A percentile compares a stretch with the other conserved stretches of the same genome.
These are phyloP conservation scores for Linum lewisii DNA, from an alignment of 345 rosid species.

Conservation along the genomic window DNA sequence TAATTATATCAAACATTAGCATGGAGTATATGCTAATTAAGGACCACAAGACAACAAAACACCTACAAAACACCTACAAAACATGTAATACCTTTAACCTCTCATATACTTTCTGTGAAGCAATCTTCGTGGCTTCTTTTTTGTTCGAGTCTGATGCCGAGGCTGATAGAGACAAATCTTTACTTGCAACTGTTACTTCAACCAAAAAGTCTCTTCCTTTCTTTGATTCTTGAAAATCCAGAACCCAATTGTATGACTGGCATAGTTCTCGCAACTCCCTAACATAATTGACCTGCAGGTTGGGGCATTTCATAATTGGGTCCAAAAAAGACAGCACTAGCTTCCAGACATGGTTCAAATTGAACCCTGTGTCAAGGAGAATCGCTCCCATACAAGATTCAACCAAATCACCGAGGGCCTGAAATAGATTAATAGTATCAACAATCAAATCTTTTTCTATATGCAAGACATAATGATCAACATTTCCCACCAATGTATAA, in stretches of 20 bases:
- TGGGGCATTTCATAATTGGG: slow-evolving; percentile 50
- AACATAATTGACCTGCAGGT: slow-evolving; percentile 51
- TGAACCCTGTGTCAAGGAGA: slow-evolving; percentile 68
- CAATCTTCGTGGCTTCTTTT: slow-evolving; percentile 47
- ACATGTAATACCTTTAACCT: slow-evolving; percentile 51
- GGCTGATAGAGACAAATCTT: slow-evolving; percentile 26
- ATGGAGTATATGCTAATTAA: slow-evolving; percentile 1
- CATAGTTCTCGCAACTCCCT: slow-evolving; percentile 66
- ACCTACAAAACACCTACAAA: not conserved
- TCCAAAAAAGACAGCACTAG: slow-evolving; percentile 58
- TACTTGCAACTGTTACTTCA: slow-evolving; percentile 37
- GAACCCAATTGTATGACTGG: slow-evolving; percentile 47
- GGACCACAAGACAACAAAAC: slow-evolving; percentile 7
- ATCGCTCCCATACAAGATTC: slow-evolving; percentile 82
- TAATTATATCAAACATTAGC: no score
- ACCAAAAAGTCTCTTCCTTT: slow-evolving; percentile 34
- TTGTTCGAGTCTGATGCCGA: slow-evolving; percentile 43
- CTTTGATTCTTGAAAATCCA: slow-evolving; percentile 22
- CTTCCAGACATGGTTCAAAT: slow-evolving; percentile 61
- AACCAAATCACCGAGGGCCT: slow-evolving; percentile 88
- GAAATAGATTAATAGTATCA: slow-evolving; percentile 18
- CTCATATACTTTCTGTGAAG: slow-evolving; percentile 36
- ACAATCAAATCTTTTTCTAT: not conserved
- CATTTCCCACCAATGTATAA: no score
- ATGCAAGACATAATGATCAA: not conserved